phyloP scores from a whole-genome alignment of 2,329 filamentous ascomycete genomes.

The Bipolaris sorokiniana region DNA sequence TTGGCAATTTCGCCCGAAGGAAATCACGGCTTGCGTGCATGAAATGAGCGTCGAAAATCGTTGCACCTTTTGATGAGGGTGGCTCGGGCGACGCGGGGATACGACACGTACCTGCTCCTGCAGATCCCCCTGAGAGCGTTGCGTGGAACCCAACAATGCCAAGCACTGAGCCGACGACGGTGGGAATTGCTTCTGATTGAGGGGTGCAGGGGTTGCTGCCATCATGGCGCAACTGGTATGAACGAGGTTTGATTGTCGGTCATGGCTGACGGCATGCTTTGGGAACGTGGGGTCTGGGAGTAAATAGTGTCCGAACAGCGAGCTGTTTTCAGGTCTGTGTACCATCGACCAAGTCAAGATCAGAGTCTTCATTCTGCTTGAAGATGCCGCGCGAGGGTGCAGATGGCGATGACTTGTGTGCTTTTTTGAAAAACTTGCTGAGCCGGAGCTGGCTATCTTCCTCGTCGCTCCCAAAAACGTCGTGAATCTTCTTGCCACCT shows the following conservation, averaged over 20 bases:
- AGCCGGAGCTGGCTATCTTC: conserved; percentile 56
- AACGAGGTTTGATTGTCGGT: neutral
- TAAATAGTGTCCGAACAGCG: no score
- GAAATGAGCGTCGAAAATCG: neutral
- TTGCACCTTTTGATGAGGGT: neutral
- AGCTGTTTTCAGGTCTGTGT: neutral
- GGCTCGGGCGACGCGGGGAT: neutral
- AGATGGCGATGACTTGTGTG: conserved; percentile 7
- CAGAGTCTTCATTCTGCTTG: conserved; percentile 15
- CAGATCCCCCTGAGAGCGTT: conserved; percentile 20
- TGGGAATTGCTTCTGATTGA: conserved; percentile 5
- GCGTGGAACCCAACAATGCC: conserved; percentile 6
- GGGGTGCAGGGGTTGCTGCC: conserved; percentile 2
- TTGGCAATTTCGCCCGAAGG: conserved; percentile 16
- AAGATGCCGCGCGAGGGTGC: conserved; percentile 18
- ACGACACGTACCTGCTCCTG: conserved; percentile 12
- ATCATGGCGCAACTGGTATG: neutral
- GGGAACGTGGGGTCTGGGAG: neutral
- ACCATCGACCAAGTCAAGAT: neutral
- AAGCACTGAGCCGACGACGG: conserved; percentile 11
- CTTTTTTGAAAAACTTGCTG: conserved; percentile 20
- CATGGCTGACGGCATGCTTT: neutral
- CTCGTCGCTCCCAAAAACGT: conserved; percentile 52
- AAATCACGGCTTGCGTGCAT: neutral
- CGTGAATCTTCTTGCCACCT: conserved; percentile 52